Evolutionary conservation across 139 green algal species (phyloP), one percentile per base, ranked within the genome.

Genomic region (Chlamydomonas eustigma): DNA sequence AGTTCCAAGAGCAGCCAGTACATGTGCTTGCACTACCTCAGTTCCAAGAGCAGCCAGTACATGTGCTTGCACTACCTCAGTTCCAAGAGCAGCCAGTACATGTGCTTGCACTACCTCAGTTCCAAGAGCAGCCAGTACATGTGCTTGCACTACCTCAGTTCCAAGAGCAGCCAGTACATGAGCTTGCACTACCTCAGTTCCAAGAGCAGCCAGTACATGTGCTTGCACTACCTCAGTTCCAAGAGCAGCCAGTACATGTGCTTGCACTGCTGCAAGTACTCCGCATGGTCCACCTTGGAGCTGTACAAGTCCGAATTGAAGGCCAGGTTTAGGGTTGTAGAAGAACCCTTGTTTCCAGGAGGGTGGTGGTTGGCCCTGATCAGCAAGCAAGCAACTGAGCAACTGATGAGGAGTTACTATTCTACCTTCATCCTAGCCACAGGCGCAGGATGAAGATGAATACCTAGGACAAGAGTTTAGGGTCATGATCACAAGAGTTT

Each of bases 341-440:
- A 84, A 90, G 39, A 90, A 83, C 52, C 85, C 85, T 74, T 89
- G 81, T 69, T 86, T 78, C 84, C 84, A 89, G 2, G 79, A 81
- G n/a, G 69, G 38, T 6, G 81, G 79, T 37, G 81, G 84, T 30
- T 63, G 30, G n/a, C 76, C 76, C n/a, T 78, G 64, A 0, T 39
- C 75, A 79, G 73, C 78, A 84, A 44, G 81, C 58, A 25, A 84
- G 81, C 58, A 70, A 28, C 5, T 24, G 34, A 32, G 24, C 24
- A 35, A 8, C 58, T 70, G 8, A 30, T 77, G 50, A 83, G 79
- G 87, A 90, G 39, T 86, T 82, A 51, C 85, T 82, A 71, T 89
- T 76, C 74, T 86, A 76, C 84, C 84, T 85, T 2, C 76, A 81
- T 22, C 64, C 37, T 6, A 79, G 79, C 37, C 78, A 81, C 33